phyloP scores from a whole-genome alignment of 2,329 filamentous ascomycete genomes.

The Pseudocercospora eumusae region DNA sequence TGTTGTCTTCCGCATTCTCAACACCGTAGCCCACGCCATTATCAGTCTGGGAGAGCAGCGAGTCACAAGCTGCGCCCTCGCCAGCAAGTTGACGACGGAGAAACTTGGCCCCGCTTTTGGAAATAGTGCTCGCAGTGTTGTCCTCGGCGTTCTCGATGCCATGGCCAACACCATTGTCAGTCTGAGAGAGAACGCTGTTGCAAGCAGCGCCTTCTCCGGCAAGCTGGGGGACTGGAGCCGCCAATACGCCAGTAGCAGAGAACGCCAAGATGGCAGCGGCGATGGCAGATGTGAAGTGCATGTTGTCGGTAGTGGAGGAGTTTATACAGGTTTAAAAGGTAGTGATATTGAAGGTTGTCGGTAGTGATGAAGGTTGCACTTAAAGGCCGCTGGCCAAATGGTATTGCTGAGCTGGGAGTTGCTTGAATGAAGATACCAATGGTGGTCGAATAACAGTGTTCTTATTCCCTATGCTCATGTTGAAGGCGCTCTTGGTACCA shows the following conservation, averaged over 20 bases:
- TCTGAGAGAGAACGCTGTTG: constrained; percentile 26
- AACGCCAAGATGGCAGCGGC: constrained; percentile 24
- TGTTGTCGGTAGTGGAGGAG: constrained; percentile 7
- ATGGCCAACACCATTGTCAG: constrained; percentile 31
- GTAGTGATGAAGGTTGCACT: constrained; percentile 2
- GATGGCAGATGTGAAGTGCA: constrained; percentile 25
- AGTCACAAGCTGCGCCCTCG: constrained; percentile 30
- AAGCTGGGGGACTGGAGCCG: constrained; percentile 29
- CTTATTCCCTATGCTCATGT: background rate
- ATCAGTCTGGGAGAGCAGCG: constrained; percentile 28
- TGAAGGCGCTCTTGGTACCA: background rate
- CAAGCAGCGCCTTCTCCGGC: constrained; percentile 31
- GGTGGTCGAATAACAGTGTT: background rate
- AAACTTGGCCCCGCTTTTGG: background rate
- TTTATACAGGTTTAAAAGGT: background rate
- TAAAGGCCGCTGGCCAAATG: background rate
- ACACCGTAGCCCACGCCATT: constrained; percentile 31
- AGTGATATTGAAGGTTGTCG: background rate
- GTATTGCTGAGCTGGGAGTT: background rate
- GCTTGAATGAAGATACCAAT: background rate
- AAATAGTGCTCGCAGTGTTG: constrained; percentile 21
- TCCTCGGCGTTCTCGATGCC: constrained; percentile 28
- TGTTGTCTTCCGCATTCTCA: constrained; percentile 31
- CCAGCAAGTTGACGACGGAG: constrained; percentile 30
- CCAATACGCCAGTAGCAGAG: constrained; percentile 14